Evolutionary conservation across 805 yeast genomes (phyloP), one percentile per base, ranked within the genome.

Genomic region (Naumovozyma dairenensis): DNA sequence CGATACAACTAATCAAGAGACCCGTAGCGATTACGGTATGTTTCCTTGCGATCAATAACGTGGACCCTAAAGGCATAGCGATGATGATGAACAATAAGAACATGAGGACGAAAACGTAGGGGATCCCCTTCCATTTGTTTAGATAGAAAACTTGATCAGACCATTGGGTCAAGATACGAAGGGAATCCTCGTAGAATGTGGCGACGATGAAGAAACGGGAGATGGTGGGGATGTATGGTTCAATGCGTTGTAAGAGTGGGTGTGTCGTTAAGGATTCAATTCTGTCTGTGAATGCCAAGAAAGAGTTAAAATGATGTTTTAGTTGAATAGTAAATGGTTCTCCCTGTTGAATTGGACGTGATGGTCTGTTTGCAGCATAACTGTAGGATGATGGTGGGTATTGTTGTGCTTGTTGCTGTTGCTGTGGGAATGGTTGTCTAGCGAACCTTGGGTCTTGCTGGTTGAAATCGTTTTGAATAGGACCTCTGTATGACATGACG

Each of bases 191-290:
- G 45, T 76, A 73, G 55, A 87, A 89, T 0, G 97, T 92, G 31
- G 94, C 94, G 36, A 89, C 95, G 41, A 89, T 87, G 44, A 87
- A 72, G 40, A 83, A 75, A 38, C 97, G 71, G 25, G 96, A 97
- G 48, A 89, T 73, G 16, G 77, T 76, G 6, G 97, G 96, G 31
- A 87, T 78, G 49, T 74, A 78, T 0, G 89, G 89, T 54, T 70
- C 77, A 29, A 78, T 53, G 21, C 39, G 42, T 18, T 33, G 73
- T 64, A 44, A 68, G 55, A 34, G 60, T 48, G 64, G 74, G 59
- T 35, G 63, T 55, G 62, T 78, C 70, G 52, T 74, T 55, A 40
- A 57, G 41, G 42, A 71, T 48, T 81, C 89, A 21, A 75, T 62
- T 14, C n/a, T 24, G 13, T 24, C 26, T 7, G 26, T 14, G n/a